Base-by-base conservation (phyloP, 2,329 filamentous ascomycete genomes). In the Diaporthe sp. region DNA sequence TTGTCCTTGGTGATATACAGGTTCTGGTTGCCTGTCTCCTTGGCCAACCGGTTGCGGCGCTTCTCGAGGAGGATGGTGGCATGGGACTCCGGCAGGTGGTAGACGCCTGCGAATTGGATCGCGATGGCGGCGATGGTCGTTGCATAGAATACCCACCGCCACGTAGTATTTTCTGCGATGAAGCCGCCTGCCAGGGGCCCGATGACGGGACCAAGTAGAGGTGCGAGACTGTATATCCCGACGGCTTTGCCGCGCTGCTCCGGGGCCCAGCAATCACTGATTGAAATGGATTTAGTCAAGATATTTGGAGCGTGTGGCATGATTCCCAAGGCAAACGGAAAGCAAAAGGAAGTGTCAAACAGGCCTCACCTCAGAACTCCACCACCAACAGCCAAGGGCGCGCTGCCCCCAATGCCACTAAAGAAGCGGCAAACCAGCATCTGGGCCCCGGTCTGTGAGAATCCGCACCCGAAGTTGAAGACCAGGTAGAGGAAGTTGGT, bases 131-230 rank as follows among this genome's bases (percentile, higher is more conserved):
- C 83, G 75, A 94, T 92, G 1, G 90, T 90, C 1, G 91, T 93
- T 0, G 90, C 87, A 83, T 90, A 94, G 84, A 95, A 95, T 8
- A 91, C 89, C 93, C 93, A 95, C 51, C 93, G 88, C 94, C 93
- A 95, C 0, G 88, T 91, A 10, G 89, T 91, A 80, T 89, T 86
- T 79, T 93, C 83, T 1, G 91, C 86, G 58, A 94, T 91, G 82
- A 92, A 94, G 0, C 90, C 92, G 39, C 92, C 92, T 0, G 89
- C 90, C 68, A 94, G 90, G 1, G 92, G 92, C 0, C 92, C 92
- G 5, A 93, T 83, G 1, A 92, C 91, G 1, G 92, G 92, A 0
- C 92, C 92, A 0, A 94, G 87, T 0, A 94, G 85, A 0, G 92
- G 92, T 2, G 88, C 89, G 0, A 93, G 85, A 68, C 86, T 89